phyloP scores from a whole-genome alignment of 306 rosid genomes.

The Dalbergia oliveri region DNA sequence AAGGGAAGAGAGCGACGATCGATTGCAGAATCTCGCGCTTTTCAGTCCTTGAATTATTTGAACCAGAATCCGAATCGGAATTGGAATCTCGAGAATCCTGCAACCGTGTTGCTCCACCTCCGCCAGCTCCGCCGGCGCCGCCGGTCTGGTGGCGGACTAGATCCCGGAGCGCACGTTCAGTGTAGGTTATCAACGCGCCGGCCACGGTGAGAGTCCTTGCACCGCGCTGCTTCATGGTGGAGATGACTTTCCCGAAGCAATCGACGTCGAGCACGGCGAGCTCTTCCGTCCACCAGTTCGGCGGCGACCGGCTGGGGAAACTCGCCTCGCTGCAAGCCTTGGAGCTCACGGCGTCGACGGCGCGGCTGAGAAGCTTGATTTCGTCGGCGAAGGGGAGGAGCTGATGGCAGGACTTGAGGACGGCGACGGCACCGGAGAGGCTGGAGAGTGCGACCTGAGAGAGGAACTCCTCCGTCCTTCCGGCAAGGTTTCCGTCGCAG shows the following conservation, averaged over 20 bases:
- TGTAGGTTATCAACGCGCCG: conserved; percentile 73
- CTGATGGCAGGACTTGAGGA: conserved; percentile 69
- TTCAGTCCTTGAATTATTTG: conserved; percentile 25
- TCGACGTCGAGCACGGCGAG: conserved; percentile 64
- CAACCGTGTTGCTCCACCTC: neutral
- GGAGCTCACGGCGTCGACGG: conserved; percentile 59
- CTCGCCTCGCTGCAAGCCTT: conserved; percentile 76
- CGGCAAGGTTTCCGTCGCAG: conserved; percentile 70
- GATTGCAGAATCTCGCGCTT: conserved; percentile 71
- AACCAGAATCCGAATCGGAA: conserved; percentile 34
- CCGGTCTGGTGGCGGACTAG: conserved; percentile 89
- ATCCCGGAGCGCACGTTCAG: conserved; percentile 77
- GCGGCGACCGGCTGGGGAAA: conserved; percentile 79
- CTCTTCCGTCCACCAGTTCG: conserved; percentile 96
- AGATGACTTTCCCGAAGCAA: conserved; percentile 61
- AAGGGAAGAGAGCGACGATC: conserved; percentile 69
- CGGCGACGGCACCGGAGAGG: conserved; percentile 66
- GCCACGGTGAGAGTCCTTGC: conserved; percentile 63
- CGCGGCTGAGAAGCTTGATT: conserved; percentile 60
- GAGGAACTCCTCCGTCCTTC: conserved; percentile 80
- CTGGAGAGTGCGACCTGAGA: conserved; percentile 71
- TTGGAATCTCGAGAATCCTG: conserved; percentile 4
- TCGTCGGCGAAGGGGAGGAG: conserved; percentile 69
- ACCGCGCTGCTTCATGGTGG: conserved; percentile 70
- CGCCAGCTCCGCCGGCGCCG: neutral